Base-by-base conservation (phyloP, 164 flowering plant genomes). In the Amborella trichopoda region DNA sequence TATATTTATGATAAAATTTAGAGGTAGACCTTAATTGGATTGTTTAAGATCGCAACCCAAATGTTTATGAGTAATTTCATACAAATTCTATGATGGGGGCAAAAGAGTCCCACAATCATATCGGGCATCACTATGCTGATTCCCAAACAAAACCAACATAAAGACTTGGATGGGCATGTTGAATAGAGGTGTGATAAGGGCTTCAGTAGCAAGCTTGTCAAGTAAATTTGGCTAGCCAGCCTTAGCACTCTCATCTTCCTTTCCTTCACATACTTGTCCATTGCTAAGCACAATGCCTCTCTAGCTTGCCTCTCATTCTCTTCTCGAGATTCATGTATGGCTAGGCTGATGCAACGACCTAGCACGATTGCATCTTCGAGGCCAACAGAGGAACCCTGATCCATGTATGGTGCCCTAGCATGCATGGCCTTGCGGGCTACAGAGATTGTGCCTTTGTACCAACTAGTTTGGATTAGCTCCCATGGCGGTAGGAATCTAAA, bases 361-460 rank as follows among this genome's bases (percentile, higher is more conserved):
- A 69, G 68, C 13, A 69, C 74, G 14, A 69, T 45, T 3, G 70
- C 74, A 48, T 69, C 74, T 56, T 69, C 74, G 12, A 69, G 45
- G 14, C 44, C 70, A 6, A 65, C 50, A 1, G 70, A 49, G 1
- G 67, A 67, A 27, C 73, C 73, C 37, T 69, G 73, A n/a, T 65
- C 67, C 3, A 65, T 43, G 44, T 55, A 69, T 4, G 74, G 74
- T 11, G 68, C 74, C 70, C 62, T 65, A 0, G 50, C 65, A 48
- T 69, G 70, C 74, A 66, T 62, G 38, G 74, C 65, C 47, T 69
- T 70, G 12, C 74, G 68, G 6, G 70, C 70, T 9, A 66, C 57
- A 12, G 55, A 47, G 10, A 62, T 55, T 6, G 62, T 53, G n/a
- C 64, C 70, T 46, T 52, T 62, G 0, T 52, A 32, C 25, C 55